A percentile compares a stretch with the other conserved stretches of the same genome.
Evolutionary conservation across 1,139 yeast species (phyloP).

Genomic region (Candida sanyaensis): DNA sequence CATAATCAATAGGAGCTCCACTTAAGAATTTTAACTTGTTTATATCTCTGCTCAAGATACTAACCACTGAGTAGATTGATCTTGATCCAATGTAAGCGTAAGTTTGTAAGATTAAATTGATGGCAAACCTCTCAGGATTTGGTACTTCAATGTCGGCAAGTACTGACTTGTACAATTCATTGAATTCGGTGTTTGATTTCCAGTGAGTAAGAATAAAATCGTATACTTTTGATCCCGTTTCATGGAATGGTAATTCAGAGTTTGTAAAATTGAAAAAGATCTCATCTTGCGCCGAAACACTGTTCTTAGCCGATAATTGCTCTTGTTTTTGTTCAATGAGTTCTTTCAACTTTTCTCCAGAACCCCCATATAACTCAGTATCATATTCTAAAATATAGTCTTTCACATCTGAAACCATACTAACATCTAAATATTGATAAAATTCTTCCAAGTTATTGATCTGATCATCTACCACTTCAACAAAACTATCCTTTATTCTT

Average conservation of each 20-base stretch:
- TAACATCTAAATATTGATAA: constrained; percentile 56
- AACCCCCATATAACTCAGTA: constrained; percentile 36
- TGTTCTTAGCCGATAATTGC: constrained; percentile 24
- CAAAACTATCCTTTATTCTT: constrained; percentile 74
- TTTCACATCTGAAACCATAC: constrained; percentile 29
- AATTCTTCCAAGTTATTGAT: constrained; percentile 54
- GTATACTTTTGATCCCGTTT: constrained; percentile 39
- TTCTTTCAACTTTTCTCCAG: constrained; percentile 28
- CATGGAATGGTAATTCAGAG: constrained; percentile 39
- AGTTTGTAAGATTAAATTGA: constrained; percentile 67
- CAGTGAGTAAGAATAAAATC: constrained; percentile 45
- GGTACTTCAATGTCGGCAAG: constrained; percentile 19
- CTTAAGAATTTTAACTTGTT: constrained; percentile 49
- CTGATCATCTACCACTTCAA: constrained; percentile 35
- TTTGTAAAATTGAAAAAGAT: constrained; percentile 39
- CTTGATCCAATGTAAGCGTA: constrained; percentile 85
- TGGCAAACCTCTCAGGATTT: constrained; percentile 46
- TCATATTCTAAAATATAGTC: constrained; percentile 38
- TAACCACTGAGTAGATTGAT: constrained; percentile 83
- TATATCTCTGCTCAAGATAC: constrained; percentile 60
- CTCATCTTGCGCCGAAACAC: constrained; percentile 43
- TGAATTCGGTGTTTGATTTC: constrained; percentile 42
- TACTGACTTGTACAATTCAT: constrained; percentile 34
- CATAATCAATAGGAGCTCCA: constrained; percentile 32
- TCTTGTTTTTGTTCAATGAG: constrained; percentile 34